phyloP scores from a whole-genome alignment of 169 alveolate species.

The Plasmodium malariae region DNA sequence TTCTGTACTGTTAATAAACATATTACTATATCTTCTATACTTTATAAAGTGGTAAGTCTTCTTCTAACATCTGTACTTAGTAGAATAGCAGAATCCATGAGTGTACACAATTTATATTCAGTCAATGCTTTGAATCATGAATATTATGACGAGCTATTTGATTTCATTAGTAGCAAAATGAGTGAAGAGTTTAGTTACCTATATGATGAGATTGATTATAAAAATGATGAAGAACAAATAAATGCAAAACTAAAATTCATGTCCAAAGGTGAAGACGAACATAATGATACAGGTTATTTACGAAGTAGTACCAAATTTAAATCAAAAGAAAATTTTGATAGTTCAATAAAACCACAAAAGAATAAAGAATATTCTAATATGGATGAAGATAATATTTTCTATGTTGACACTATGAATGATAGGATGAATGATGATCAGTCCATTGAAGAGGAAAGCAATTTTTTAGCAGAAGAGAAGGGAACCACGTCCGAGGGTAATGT shows the following conservation, averaged over 20 bases:
- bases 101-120: conserved; percentile 59
- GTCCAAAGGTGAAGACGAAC: neutral
- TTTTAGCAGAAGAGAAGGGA: conserved; percentile 32
- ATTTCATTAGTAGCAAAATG: conserved; percentile 38
- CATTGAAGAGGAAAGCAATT: neutral
- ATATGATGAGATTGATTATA: conserved; percentile 28
- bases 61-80: conserved; percentile 56
- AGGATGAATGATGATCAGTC: neutral
- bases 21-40: conserved; percentile 34
- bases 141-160: conserved; percentile 50
- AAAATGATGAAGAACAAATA: conserved; percentile 57
- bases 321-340: neutral
- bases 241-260: conserved; percentile 47
- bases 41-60: conserved; percentile 63
- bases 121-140: conserved; percentile 78
- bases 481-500: conserved; percentile 63
- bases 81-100: conserved; percentile 30
- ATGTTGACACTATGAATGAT: neutral
- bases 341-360: neutral
- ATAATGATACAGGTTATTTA: neutral
- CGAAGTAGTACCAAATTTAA: neutral
- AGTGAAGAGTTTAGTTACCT: conserved; percentile 22
- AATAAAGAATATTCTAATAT: neutral
- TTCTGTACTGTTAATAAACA: conserved; percentile 81
- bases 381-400: neutral